phyloP scores from a whole-genome alignment of 495 filamentous ascomycete genomes.

The Stereocaulon alpinum region DNA sequence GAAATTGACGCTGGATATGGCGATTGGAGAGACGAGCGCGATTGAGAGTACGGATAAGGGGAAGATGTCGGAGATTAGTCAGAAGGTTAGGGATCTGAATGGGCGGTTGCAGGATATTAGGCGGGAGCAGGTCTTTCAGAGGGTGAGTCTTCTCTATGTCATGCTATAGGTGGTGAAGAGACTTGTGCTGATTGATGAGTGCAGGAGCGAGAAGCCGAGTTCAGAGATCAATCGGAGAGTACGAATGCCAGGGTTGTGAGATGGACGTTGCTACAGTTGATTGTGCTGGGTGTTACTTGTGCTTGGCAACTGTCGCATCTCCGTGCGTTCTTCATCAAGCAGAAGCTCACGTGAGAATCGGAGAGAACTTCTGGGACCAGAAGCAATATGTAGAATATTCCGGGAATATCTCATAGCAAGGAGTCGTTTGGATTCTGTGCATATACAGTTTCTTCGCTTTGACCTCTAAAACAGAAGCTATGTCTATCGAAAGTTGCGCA shows the following conservation, averaged over 20 bases:
- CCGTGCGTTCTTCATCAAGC: conserved; percentile 97
- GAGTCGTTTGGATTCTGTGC: neutral
- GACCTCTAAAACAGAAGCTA: neutral
- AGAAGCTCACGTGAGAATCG: conserved; percentile 73
- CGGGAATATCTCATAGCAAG: neutral
- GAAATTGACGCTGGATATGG: conserved; percentile 77
- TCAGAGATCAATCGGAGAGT: conserved; percentile 90
- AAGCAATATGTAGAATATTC: neutral
- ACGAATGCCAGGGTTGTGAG: conserved; percentile 89
- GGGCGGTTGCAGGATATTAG: conserved; percentile 77
- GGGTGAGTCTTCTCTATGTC: conserved; percentile 46
- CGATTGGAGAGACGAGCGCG: conserved; percentile 88
- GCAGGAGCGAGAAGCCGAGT: conserved; percentile 94
- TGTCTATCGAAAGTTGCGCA: neutral
- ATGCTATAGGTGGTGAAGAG: no score
- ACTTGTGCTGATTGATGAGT: neutral
- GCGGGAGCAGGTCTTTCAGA: conserved; percentile 90
- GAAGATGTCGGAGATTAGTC: conserved; percentile 84
- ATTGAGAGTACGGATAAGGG: conserved; percentile 91
- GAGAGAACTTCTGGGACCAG: neutral
- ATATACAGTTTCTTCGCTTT: neutral
- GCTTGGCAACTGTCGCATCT: conserved; percentile 96
- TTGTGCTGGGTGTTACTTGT: conserved; percentile 81
- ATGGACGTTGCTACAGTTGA: conserved; percentile 86
- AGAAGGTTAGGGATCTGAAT: conserved; percentile 85